Percentiles rank a stretch among this genome's conserved stretches.
Evolutionary conservation across 179 eudicot species (phyloP).

Genomic region (Heliamphora pulchella): DNA sequence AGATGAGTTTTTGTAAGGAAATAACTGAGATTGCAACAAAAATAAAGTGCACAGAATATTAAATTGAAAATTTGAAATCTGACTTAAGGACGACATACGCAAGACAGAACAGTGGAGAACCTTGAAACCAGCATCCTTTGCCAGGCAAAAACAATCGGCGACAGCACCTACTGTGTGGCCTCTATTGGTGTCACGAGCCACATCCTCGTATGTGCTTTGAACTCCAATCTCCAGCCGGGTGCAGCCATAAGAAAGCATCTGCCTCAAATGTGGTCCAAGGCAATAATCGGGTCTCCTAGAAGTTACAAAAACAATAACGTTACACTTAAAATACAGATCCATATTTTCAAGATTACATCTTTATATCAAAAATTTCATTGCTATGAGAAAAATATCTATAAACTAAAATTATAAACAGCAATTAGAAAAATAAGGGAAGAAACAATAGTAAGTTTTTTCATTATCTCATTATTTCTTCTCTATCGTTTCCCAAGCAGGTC

Average conservation of each 20-base stretch:
- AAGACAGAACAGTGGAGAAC: constrained; percentile 26
- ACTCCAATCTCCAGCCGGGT: constrained; percentile 97
- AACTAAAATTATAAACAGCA: not conserved
- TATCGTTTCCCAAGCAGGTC: not conserved
- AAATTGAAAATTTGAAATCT: not conserved
- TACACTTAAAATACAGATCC: not conserved
- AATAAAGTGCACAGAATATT: not conserved
- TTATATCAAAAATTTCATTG: not conserved
- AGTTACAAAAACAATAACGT: constrained; percentile 8
- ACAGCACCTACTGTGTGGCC: constrained; percentile 99
- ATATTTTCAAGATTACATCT: not conserved
- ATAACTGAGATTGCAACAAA: not conserved
- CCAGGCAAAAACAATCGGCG: constrained; percentile 95
- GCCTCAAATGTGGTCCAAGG: constrained; percentile 95
- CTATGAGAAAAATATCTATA: not conserved
- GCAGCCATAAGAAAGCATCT: constrained; percentile 93
- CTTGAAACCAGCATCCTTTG: constrained; percentile 99
- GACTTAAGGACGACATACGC: not conserved
- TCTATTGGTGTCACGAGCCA: constrained; percentile 94
- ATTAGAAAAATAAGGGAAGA: not conserved
- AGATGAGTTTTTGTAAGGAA: not conserved
- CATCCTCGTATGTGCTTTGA: constrained; percentile 98
- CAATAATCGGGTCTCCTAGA: constrained; percentile 97
- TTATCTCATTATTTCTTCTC: not conserved
- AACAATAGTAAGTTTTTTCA: not conserved